phyloP scores from a whole-genome alignment of 2,329 filamentous ascomycete species.

The Phaeosphaeria sp. region DNA sequence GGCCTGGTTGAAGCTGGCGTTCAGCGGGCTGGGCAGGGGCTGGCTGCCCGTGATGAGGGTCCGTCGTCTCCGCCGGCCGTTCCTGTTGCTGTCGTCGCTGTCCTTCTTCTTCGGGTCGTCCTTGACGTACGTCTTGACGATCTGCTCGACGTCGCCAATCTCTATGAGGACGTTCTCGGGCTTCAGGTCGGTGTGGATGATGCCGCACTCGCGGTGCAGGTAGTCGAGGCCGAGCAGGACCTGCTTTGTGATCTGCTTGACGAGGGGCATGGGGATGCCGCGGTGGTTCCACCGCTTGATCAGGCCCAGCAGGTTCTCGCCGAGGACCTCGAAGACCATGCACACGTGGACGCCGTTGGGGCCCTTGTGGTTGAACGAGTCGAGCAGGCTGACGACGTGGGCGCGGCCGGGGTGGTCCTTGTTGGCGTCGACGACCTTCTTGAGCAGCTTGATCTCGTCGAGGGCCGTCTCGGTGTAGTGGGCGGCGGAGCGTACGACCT shows the following conservation, averaged over 20 bases:
- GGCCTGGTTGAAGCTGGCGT: constrained; percentile 83
- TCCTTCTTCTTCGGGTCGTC: constrained; percentile 70
- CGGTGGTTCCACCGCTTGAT: constrained; percentile 99
- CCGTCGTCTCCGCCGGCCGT: constrained; percentile 85
- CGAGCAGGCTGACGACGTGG: constrained; percentile 93
- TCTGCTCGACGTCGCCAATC: constrained; percentile 98
- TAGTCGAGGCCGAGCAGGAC: constrained; percentile 95
- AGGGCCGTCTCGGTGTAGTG: constrained; percentile 99
- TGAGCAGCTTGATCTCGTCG: constrained; percentile 98
- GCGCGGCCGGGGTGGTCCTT: constrained; percentile 91
- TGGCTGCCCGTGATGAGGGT: constrained; percentile 98
- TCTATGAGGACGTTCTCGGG: constrained; percentile 98
- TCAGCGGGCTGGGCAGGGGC: constrained; percentile 91
- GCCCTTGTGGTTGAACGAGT: constrained; percentile 97
- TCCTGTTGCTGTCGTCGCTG: constrained; percentile 89
- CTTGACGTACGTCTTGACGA: constrained; percentile 95
- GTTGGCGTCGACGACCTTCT: constrained; percentile 95
- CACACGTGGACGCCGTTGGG: constrained; percentile 96
- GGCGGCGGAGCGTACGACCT: constrained; percentile 95
- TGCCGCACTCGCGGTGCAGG: constrained; percentile 95
- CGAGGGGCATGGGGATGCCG: constrained; percentile 92
- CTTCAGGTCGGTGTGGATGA: constrained; percentile 97
- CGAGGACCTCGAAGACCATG: constrained; percentile 98
- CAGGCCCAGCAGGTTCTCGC: constrained; percentile 90
- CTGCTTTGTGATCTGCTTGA: constrained; percentile 99